Evolutionary conservation across 2,329 filamentous ascomycete species (phyloP).

Genomic region (Aspergillus udagawae): DNA sequence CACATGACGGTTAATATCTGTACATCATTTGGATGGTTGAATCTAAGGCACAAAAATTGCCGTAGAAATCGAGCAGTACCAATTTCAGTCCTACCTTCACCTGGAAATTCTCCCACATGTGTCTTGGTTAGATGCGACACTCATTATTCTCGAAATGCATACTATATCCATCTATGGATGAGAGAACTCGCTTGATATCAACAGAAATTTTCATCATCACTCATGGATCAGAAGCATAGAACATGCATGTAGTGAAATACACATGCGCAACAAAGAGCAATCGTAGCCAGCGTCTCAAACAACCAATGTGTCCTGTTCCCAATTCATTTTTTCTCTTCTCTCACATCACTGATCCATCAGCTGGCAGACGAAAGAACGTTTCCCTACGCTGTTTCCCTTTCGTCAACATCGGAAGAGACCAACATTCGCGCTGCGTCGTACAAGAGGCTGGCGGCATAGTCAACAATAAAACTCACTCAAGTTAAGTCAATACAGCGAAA

Average conservation of each 20-base stretch:
- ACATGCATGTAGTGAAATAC: neutral
- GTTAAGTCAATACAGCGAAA: neutral
- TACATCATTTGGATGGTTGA: neutral
- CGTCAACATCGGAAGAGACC: slow-evolving; percentile 5
- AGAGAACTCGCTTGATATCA: neutral
- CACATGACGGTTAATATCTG: neutral
- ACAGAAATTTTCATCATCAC: slow-evolving; percentile 1
- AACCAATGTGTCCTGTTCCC: neutral
- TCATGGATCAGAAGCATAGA: slow-evolving; percentile 1
- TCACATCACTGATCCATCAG: neutral
- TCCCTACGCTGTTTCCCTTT: neutral
- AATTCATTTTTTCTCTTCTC: neutral
- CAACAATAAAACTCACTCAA: neutral
- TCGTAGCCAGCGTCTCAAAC: neutral
- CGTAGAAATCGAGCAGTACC: neutral
- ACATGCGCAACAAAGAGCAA: neutral
- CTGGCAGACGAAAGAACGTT: neutral
- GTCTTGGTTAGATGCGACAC: no score
- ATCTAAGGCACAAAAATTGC: neutral
- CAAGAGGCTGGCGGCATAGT: neutral
- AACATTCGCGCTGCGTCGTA: neutral
- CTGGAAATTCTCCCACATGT: neutral
- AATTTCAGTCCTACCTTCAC: neutral
- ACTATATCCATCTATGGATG: neutral
- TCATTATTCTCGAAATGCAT: neutral